Evolutionary conservation across 768 basidiomycete genomes (phyloP).

Genomic region (Suillus placidus): DNA sequence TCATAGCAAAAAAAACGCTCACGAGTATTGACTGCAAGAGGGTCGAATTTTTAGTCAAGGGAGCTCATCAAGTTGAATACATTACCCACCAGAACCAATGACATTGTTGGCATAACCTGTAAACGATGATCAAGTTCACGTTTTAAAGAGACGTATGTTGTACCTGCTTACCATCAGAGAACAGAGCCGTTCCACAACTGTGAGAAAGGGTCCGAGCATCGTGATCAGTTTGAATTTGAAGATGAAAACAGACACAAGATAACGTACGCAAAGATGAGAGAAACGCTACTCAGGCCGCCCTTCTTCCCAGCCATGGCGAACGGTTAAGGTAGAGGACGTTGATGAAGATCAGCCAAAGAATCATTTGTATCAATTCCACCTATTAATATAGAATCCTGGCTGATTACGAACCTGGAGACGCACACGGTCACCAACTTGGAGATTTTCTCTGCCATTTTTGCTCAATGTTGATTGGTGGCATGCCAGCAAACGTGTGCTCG

Average conservation of each 20-base stretch:
- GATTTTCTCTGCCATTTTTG: slow-evolving; percentile 2
- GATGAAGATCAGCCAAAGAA: not conserved
- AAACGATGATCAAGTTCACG: slow-evolving; percentile 6
- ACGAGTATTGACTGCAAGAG: slow-evolving; percentile 66
- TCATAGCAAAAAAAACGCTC: slow-evolving; percentile 23
- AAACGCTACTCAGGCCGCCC: slow-evolving; percentile 52
- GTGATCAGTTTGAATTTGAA: slow-evolving; percentile 7
- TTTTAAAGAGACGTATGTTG: not conserved
- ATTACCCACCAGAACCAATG: slow-evolving; percentile 69
- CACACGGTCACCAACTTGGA: not conserved
- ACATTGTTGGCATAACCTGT: slow-evolving; percentile 81
- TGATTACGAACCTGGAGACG: not conserved
- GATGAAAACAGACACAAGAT: not conserved
- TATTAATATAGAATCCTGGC: not conserved
- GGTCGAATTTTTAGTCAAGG: slow-evolving; percentile 4
- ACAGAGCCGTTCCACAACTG: slow-evolving; percentile 85
- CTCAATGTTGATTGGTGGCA: slow-evolving; percentile 1
- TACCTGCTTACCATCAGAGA: slow-evolving; percentile 69
- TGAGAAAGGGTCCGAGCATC: not conserved
- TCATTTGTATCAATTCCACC: not conserved
- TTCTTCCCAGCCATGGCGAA: slow-evolving; percentile 11
- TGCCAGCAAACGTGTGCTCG: not conserved
- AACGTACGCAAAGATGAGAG: slow-evolving; percentile 83
- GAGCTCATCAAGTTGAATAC: not conserved
- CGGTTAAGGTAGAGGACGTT: not conserved